Evolutionary conservation across 2,329 filamentous ascomycete genomes (phyloP).

Genomic region (Ophiostoma ips): DNA sequence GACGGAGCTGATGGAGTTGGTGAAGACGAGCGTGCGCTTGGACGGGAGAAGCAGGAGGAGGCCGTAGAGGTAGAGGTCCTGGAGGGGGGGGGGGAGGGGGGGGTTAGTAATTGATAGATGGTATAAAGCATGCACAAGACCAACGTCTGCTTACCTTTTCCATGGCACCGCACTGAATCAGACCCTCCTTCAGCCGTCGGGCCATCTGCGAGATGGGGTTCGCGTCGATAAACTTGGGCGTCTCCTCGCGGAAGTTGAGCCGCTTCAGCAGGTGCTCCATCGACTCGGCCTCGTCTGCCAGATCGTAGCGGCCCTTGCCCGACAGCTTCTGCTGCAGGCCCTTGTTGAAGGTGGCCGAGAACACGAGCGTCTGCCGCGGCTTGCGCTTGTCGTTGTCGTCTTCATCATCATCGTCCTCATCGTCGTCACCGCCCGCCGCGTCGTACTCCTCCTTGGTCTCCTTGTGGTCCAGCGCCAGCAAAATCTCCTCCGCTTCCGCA

Average conservation of each 20-base stretch:
- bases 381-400: conserved; percentile 18
- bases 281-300: conserved; percentile 62
- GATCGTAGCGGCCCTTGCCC: conserved; percentile 54
- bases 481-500: conserved; percentile 81
- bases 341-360: conserved; percentile 92
- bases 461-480: conserved; percentile 61
- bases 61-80: conserved; percentile 89
- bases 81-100: too few relatives aligned
- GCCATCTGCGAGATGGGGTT: conserved; percentile 88
- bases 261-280: conserved; percentile 89
- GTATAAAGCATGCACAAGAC: conserved; percentile 26
- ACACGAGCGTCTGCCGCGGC: conserved; percentile 75
- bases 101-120: conserved; percentile 30
- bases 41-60: conserved; percentile 71
- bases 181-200: conserved; percentile 66
- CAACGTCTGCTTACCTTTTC: too few relatives aligned
- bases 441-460: conserved; percentile 42
- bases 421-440: conserved; percentile 32
- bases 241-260: conserved; percentile 71
- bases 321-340: conserved; percentile 81
- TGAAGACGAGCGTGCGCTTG: conserved; percentile 75
- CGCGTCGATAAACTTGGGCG: conserved; percentile 82
- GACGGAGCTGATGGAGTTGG: conserved; percentile 89
- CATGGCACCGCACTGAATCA: conserved; percentile 82
- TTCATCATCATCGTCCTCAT: conserved; percentile 26